Percentiles rank a stretch among this genome's conserved stretches.
Evolutionary conservation across 495 filamentous ascomycete genomes (phyloP).

Genomic region (Venustampulla echinocandica): DNA sequence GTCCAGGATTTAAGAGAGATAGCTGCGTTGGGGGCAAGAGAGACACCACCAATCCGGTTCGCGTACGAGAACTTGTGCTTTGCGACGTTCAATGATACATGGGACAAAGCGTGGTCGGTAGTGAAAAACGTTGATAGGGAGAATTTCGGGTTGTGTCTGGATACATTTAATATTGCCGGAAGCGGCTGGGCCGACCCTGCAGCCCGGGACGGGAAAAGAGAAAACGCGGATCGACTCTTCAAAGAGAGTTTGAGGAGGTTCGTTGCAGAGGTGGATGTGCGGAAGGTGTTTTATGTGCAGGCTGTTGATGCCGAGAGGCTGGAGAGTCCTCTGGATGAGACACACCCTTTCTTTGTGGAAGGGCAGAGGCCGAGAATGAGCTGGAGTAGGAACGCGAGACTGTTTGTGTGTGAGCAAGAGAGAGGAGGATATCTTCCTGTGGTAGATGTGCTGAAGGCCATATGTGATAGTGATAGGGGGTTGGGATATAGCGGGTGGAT

Average conservation of each 20-base stretch:
- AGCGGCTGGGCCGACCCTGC: constrained; percentile 73
- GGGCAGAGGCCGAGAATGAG: constrained; percentile 64
- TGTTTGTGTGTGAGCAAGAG: constrained; percentile 67
- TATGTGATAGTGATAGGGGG: constrained; percentile 41
- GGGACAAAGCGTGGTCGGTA: constrained; percentile 64
- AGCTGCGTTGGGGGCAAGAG: constrained; percentile 50
- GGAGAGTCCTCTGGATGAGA: constrained; percentile 44
- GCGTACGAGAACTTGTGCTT: constrained; percentile 86
- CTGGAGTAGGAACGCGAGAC: constrained; percentile 69
- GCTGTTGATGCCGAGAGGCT: constrained; percentile 68
- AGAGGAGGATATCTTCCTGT: constrained; percentile 67
- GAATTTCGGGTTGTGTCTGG: constrained; percentile 74
- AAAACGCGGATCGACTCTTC: constrained; percentile 51
- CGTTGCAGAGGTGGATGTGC: constrained; percentile 45
- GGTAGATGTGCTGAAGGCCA: constrained; percentile 48
- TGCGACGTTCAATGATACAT: constrained; percentile 61
- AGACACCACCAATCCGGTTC: constrained; percentile 48
- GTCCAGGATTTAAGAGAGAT: constrained; percentile 56
- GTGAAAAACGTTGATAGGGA: constrained; percentile 49
- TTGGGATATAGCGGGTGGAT: constrained; percentile 68
- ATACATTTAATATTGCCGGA: constrained; percentile 76
- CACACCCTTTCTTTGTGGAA: constrained; percentile 54
- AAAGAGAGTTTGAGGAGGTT: constrained; percentile 49
- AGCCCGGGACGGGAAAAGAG: constrained; percentile 39
- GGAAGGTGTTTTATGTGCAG: constrained; percentile 74